phyloP scores from a whole-genome alignment of 805 yeast species.

The Maudiozyma pseudohumilis region DNA sequence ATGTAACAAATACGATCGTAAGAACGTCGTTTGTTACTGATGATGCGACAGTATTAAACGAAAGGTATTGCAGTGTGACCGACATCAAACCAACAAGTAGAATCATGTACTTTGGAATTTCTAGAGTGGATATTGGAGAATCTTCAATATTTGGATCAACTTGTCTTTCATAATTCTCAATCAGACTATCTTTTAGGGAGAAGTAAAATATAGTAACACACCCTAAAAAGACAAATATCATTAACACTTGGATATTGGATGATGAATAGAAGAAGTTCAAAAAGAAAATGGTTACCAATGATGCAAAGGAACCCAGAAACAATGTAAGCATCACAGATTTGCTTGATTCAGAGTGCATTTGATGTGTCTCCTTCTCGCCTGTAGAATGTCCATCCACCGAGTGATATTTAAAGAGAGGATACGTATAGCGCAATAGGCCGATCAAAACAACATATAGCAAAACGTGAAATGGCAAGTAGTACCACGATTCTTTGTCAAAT shows the following conservation, averaged over 20 bases:
- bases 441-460: not conserved
- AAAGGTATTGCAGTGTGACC: slow-evolving; percentile 27
- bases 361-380: not conserved
- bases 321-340: not conserved
- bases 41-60: slow-evolving; percentile 21
- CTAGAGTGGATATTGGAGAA: slow-evolving; percentile 1
- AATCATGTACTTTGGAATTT: slow-evolving; percentile 15
- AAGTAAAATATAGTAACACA: slow-evolving; percentile 21
- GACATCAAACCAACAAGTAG: slow-evolving; percentile 26
- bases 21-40: slow-evolving; percentile 9
- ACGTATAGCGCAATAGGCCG: not conserved
- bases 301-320: not conserved
- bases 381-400: not conserved
- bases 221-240: slow-evolving; percentile 26
- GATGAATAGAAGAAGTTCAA: not conserved
- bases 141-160: not conserved
- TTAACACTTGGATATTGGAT: slow-evolving; percentile 16
- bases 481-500: not conserved
- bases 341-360: not conserved
- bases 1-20: slow-evolving; percentile 11
- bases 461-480: not conserved
- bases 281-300: not conserved
- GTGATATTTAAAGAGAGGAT: not conserved
- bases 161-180: slow-evolving; percentile 4
- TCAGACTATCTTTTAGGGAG: slow-evolving; percentile 18